Conservation (phyloP, 2,329 filamentous ascomycete species). For the Penicillium sp. region DNA sequence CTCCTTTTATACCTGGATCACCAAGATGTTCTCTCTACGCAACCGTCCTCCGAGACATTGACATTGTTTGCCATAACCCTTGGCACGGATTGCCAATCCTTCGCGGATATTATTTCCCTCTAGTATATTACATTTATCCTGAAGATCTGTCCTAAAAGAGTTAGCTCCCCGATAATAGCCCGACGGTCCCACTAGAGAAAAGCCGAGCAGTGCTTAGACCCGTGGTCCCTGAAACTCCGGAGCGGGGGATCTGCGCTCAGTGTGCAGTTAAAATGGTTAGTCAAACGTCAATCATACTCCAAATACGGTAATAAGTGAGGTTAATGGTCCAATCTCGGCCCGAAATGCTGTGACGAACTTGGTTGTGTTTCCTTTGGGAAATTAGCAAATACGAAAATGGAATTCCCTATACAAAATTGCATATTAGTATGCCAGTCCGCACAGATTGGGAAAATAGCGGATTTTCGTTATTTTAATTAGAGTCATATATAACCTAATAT, state of each 20-base stretch:
- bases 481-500: too few species aligned
- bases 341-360: neutral
- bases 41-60: neutral
- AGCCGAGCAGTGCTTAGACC: neutral
- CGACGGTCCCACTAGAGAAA: neutral
- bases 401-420: too few species aligned
- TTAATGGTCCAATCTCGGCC: neutral
- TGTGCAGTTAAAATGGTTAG: neutral
- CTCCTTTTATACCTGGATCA: neutral
- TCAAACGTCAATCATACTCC: neutral
- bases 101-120: neutral
- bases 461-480: too few species aligned
- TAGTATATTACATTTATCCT: neutral
- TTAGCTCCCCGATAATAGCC: neutral
- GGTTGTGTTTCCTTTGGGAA: neutral
- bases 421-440: neutral
- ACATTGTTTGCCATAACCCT: neutral
- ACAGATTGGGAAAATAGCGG: too few species aligned
- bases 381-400: neutral
- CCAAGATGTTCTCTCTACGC: neutral
- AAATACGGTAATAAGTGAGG: neutral
- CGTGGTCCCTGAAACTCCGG: neutral
- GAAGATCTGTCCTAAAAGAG: neutral
- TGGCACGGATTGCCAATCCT: neutral
- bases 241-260: neutral